Evolutionary conservation across 352 stramenopile species (phyloP).

Genomic region (Phytopythium vexans): DNA sequence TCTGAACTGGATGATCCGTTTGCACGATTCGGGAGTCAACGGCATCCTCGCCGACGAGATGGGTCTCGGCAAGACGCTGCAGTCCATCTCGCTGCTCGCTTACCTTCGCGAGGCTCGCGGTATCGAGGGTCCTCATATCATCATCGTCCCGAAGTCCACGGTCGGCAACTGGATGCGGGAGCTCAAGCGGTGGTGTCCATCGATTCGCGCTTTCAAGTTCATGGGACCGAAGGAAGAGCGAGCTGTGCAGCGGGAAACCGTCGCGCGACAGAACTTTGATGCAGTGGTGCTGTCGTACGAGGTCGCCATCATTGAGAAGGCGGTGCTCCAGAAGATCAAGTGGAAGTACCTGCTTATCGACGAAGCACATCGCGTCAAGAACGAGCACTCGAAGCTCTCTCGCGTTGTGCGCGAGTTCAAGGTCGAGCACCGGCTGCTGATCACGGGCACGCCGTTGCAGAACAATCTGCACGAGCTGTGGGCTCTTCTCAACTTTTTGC

Average conservation of each 20-base stretch:
- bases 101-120: slow-evolving; percentile 93
- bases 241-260: slow-evolving; percentile 87
- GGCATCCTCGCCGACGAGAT: slow-evolving; percentile 86
- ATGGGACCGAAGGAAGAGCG: slow-evolving; percentile 95
- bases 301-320: slow-evolving; percentile 94
- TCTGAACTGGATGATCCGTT: slow-evolving; percentile 91
- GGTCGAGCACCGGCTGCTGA: slow-evolving; percentile 93
- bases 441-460: slow-evolving; percentile 98
- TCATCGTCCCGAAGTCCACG: slow-evolving; percentile 98
- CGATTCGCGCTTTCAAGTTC: slow-evolving; percentile 93
- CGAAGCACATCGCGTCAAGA: slow-evolving; percentile 99
- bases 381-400: slow-evolving; percentile 91
- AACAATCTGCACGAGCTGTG: slow-evolving; percentile 99
- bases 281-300: slow-evolving; percentile 92
- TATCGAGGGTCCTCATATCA: slow-evolving; percentile 96
- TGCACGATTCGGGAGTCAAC: slow-evolving; percentile 90
- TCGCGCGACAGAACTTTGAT: slow-evolving; percentile 88
- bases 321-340: slow-evolving; percentile 91
- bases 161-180: slow-evolving; percentile 99
- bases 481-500: slow-evolving; percentile 99
- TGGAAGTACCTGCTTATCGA: slow-evolving; percentile 98
- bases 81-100: slow-evolving; percentile 97
- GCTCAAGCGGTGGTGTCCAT: slow-evolving; percentile 96
- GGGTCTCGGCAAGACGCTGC: slow-evolving; percentile 95
- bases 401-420: slow-evolving; percentile 86